Percentiles rank a stretch among this genome's conserved stretches.
Evolutionary conservation across 495 filamentous ascomycete genomes (phyloP).

Genomic region (Annulohypoxylon stygium): DNA sequence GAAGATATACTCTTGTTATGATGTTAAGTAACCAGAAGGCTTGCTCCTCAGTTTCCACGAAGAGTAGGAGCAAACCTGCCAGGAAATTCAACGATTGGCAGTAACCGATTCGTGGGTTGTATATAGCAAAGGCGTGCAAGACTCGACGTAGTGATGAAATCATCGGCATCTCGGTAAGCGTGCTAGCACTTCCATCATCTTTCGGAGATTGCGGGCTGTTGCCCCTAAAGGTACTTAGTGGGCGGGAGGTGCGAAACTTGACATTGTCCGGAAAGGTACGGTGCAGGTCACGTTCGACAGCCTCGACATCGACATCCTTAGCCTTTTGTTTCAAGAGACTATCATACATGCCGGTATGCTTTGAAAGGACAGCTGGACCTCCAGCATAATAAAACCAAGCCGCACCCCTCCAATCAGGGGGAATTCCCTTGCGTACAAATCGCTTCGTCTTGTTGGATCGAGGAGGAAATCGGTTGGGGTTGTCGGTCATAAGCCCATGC

Average conservation of each 20-base stretch:
- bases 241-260: constrained; percentile 66
- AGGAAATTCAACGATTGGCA: constrained; percentile 98
- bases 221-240: constrained; percentile 21
- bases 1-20: constrained; percentile 87
- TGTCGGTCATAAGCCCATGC: constrained; percentile 76
- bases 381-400: constrained; percentile 99
- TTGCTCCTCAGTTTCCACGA: constrained; percentile 88
- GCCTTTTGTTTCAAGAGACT: constrained; percentile 74
- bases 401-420: constrained; percentile 88
- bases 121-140: constrained; percentile 87
- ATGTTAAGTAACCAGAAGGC: constrained; percentile 95
- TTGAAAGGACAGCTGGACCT: constrained; percentile 79
- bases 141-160: constrained; percentile 85
- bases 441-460: constrained; percentile 85
- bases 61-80: constrained; percentile 93
- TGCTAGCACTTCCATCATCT: constrained; percentile 38
- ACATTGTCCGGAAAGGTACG: constrained; percentile 97
- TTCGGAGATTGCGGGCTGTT: constrained; percentile 52
- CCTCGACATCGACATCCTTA: constrained; percentile 80
- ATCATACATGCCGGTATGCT: constrained; percentile 80
- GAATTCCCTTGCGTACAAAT: constrained; percentile 95
- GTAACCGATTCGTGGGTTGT: constrained; percentile 91
- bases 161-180: constrained; percentile 77
- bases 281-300: constrained; percentile 94
- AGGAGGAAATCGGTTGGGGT: constrained; percentile 82